Evolutionary conservation across 2,329 filamentous ascomycete genomes (phyloP), one percentile per base, ranked within the genome.

Genomic region (Ceratocystis cacaofunesta): DNA sequence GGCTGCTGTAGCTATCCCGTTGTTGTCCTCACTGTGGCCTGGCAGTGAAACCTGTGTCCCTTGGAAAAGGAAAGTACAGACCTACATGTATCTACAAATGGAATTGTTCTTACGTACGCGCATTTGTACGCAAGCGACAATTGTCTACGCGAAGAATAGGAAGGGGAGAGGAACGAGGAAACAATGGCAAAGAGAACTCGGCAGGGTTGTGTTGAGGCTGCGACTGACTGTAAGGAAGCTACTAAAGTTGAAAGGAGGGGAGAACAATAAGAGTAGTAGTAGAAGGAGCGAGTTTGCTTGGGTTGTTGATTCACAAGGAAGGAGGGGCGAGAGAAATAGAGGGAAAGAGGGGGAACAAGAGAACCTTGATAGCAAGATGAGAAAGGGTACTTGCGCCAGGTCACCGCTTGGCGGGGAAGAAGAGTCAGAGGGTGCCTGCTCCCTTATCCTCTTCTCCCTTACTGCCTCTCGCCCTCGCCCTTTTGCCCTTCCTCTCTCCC

Each of bases 321-420:
- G 50, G 50, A 55, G 19, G 19, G 25, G 50, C 22, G 50, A 30
- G 50, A 25, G 50, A 25, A 55, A 55, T 19, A 58, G 28, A 36
- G 55, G 28, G 55, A 12, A 41, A 41, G 48, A n/a, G 48, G 48
- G 22, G 50, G 22, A n/a, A n/a, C 2, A n/a, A 58, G 55, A 36
- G 55, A 58, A 36, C 55, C 55, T 58, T 58, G 55, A 58, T 58
- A 58, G 55, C 25, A 32, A 10, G 28, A 58, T 30, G 55, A 19
- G 28, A 58, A 41, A 36, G 55, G 25, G 55, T 30, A 58, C 17
- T 58, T 58, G 55, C 55, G 55, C 55, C 17, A 30, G 17, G 55
- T 6, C 17, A 32, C 52, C 3, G 22, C 52, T 57, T 57, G 52
- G 30, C 17, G 32, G 55, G 32, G 55, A 58, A 17, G 55, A 58